Base-by-base conservation (phyloP, 257 asterid genomes). In the Verbena officinalis region DNA sequence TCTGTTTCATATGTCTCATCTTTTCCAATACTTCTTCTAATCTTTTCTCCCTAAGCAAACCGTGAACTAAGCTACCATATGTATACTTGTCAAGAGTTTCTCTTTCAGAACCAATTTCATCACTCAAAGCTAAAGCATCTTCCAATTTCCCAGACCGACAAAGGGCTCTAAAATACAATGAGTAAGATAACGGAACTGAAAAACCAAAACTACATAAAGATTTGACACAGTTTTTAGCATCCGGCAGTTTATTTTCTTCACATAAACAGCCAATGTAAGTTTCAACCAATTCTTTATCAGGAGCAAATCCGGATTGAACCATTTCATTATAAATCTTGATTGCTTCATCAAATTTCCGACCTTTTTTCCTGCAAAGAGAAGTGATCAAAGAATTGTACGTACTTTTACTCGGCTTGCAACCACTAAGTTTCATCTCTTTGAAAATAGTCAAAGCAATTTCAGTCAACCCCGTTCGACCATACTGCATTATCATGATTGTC, bases 401-500 rank as follows among this genome's bases (percentile, higher is more conserved):
- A 68, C 83, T 79, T 62, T 64, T 77, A 38, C 72, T 77, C 4
- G 96, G 98, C 64, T 70, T 78, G 50, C 82, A 80, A 10, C 82
- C 75, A 13, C 82, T 75, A 27, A 57, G 71, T 76, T 86, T 89
- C 96, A 91, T 88, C 76, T 91, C 96, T 60, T 22, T 71, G 68
- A 88, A 91, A 55, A 27, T 73, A 38, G 60, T 75, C 81, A 86
- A 71, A 57, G 98, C 92, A 34, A 79, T 81, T 62, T 89, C 75
- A 0, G 96, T 91, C 66, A 89, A 76, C 43, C 98, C 95, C 16
- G 91, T 79, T 58, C 83, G 86, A 7, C 95, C 96, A 70, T 91
- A 91, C 85, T 70, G 92, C 96, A 80, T 73, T 69, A 91, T 91
- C 88, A 88, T 83, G 85, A 88, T 83, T 7, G 92, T 83, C 98